Evolutionary conservation across 306 rosid genomes (phyloP), one percentile per base, ranked within the genome.

Genomic region (Trifolium fragiferum): DNA sequence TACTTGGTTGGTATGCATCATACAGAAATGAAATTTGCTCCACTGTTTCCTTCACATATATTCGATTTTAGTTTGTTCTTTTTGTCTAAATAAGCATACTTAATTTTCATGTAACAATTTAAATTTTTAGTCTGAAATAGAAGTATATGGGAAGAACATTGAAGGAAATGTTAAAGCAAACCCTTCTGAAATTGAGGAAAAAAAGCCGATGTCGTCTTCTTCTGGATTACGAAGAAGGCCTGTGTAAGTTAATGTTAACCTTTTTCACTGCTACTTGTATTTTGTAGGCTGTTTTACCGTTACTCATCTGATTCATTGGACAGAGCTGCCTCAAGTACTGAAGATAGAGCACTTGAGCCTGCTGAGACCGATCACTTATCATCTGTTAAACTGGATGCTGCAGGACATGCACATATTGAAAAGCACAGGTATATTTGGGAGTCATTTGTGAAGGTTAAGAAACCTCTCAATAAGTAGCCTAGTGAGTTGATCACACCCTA

Each of bases 151-250:
- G 72, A 86, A 89, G 76, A 80, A 83, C 63, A 47, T 73, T 2
- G 84, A 84, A 61, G 78, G 73, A 13, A 82, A 70, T 32, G 66
- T 76, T 35, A 61, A 85, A 64, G 84, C 77, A 86, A 78, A 80
- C 70, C 74, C 79, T 78, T 70, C 86, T 80, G 81, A 77, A 60
- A 66, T 72, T 41, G 91, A 84, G 77, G 84, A 20, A 69, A 82
- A 82, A 75, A 75, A 13, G 66, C 86, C 63, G 47, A 27, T 59
- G 16, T 82, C 82, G 33, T 82, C 81, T 77, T 88, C 87, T 9
- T 88, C 87, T 10, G 87, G 93, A 59, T 80, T 90, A 60, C 87
- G 99, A 84, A 90, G 93, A 81, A 88, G 96, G 81, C 77, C 85
- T 46, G 88, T 82, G 90, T 93, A 88, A 82, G 89, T 73, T 63